Conservation (phyloP, 352 stramenopile species). For the Elongisporangium anandrum region DNA sequence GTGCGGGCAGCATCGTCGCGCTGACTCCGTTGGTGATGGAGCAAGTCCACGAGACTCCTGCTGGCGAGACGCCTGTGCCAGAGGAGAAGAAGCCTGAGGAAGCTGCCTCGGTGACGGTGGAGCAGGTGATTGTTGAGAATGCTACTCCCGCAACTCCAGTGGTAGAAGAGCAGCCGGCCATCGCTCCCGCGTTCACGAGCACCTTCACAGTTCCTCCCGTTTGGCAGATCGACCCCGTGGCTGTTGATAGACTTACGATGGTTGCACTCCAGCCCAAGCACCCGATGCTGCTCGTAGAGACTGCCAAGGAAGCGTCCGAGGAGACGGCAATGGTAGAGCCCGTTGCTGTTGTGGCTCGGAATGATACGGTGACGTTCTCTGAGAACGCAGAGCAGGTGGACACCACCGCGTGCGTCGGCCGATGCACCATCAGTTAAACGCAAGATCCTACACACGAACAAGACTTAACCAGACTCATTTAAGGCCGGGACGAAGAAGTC, state of each 20-base stretch:
- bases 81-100: neutral
- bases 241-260: neutral
- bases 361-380: neutral
- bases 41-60: constrained; percentile 11
- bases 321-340: neutral
- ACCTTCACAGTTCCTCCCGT: neutral
- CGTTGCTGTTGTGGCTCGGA: neutral
- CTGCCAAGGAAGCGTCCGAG: neutral
- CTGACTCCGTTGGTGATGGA: constrained; percentile 1
- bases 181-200: neutral
- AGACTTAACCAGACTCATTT: neutral
- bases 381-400: neutral
- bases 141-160: neutral
- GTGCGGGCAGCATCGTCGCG: constrained; percentile 26
- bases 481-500: neutral
- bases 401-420: neutral
- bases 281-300: neutral
- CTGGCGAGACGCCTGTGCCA: neutral
- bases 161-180: neutral
- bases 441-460: neutral
- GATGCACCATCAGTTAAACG: neutral
- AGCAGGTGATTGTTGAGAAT: neutral
- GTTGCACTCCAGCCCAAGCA: neutral
- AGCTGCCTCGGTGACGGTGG: neutral
- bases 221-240: neutral